Percentiles rank a stretch among this genome's conserved stretches.
Evolutionary conservation across 768 basidiomycete species (phyloP).

Genomic region (Polyporus arcularius): DNA sequence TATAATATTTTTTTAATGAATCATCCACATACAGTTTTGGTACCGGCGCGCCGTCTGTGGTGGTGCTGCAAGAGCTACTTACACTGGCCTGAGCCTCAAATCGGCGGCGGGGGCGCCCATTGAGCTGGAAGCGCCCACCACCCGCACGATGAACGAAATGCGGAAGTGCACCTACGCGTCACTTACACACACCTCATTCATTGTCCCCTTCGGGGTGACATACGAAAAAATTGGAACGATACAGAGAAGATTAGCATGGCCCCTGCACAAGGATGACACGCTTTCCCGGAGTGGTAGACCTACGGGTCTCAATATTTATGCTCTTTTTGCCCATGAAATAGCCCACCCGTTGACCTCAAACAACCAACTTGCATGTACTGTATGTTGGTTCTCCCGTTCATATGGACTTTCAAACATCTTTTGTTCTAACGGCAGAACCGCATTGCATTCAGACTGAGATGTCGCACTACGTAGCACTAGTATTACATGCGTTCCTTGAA

Average conservation of each 20-base stretch:
- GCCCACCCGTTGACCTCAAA: no score
- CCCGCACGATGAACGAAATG: neutral
- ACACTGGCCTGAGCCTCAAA: no score
- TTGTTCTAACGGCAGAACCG: no score
- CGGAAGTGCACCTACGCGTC: neutral
- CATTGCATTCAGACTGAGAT: no score
- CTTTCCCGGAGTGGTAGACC: slow-evolving; percentile 88
- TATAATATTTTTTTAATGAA: no score
- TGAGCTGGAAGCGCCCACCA: neutral
- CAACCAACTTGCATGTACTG: no score
- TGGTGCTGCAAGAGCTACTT: neutral
- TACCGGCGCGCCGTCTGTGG: neutral
- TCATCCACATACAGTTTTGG: no score
- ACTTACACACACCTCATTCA: no score
- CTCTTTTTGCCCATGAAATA: slow-evolving; percentile 1
- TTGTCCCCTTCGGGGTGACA: slow-evolving; percentile 92
- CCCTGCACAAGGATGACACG: slow-evolving; percentile 99
- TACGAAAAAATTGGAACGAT: slow-evolving; percentile 99
- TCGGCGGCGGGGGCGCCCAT: neutral
- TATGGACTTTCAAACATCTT: no score
- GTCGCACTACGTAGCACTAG: neutral
- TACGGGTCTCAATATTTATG: slow-evolving; percentile 47
- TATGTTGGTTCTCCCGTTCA: no score
- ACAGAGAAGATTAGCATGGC: slow-evolving; percentile 99
- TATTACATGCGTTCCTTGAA: no score